Base-by-base conservation (phyloP, 768 basidiomycete genomes). In the Epithele typhae region DNA sequence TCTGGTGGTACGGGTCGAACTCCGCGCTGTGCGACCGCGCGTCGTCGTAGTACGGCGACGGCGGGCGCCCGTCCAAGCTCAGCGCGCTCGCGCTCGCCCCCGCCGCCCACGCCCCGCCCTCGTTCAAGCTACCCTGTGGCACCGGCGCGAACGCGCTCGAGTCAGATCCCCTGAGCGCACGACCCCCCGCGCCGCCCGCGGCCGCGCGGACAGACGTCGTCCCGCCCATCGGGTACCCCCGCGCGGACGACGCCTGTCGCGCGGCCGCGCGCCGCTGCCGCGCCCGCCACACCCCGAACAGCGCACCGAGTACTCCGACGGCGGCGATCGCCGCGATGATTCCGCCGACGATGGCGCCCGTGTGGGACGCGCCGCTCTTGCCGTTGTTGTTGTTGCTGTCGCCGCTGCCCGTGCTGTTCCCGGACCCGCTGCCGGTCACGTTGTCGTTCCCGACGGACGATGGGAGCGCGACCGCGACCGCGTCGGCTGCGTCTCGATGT, bases 71-170 rank as follows among this genome's bases (percentile, higher is more conserved):
- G 70, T 68, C 49, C 67, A 83, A 59, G 70, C 68, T 49, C 67
- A 83, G 59, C 56, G 71, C 75, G 27, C 62, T 61, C 17, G 62
- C 71, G 60, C 81, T 84, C 38, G 71, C 69, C 53, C 79, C 78
- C 49, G 49, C 46, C 38, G 46, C 59, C 81, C 81, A 83, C 39
- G 74, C 71, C 55, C 70, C 72, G 55, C 75, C 78, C 46, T 68
- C 55, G 57, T 78, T 81, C n/a, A n/a, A n/a, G n/a, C n/a, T n/a
- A 57, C 75, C 77, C 60, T 82, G 82, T 54, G 78, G 77, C 57
- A 88, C 62, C n/a, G 86, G 85, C 43, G 83, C 69, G 58, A 87
- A 87, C 25, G 83, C 76, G 52, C 81, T 82, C 57, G 82, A 79
- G 67, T 84, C 78, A 52, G 82, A 81, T 65, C 65, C 65, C 33